Conservation (phyloP, 208 protist genomes). For the Endotrypanum monterogeii region DNA sequence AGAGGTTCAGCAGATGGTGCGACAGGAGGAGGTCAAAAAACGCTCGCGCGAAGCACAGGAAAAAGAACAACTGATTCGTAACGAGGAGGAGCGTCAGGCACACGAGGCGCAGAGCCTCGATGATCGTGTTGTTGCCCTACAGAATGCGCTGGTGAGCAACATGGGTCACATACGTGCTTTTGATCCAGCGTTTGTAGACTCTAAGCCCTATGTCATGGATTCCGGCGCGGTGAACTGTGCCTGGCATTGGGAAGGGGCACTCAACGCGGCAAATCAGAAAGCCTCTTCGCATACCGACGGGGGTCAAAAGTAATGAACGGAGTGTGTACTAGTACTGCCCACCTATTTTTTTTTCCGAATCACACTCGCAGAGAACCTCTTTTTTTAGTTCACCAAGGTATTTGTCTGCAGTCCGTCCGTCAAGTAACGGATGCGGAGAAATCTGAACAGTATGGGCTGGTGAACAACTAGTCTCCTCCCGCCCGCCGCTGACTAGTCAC, state of each 20-base stretch:
- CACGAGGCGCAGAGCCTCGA: slow-evolving; percentile 37
- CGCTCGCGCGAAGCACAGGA: slow-evolving; percentile 50
- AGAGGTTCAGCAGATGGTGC: slow-evolving; percentile 87
- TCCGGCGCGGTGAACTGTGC: slow-evolving; percentile 72
- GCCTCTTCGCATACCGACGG: background rate
- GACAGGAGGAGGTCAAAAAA: slow-evolving; percentile 55
- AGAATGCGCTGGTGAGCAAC: slow-evolving; percentile 64
- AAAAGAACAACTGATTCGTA: slow-evolving; percentile 23
- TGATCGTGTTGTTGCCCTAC: slow-evolving; percentile 64
- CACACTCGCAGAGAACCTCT: no score
- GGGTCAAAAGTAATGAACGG: background rate
- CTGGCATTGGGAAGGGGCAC: slow-evolving; percentile 57
- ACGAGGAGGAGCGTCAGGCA: slow-evolving; percentile 16
- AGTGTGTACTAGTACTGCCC: no score
- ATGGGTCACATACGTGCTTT: slow-evolving; percentile 67
- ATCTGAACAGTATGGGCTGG: no score
- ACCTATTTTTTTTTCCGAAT: no score
- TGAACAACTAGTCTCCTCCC: no score
- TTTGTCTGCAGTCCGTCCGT: no score
- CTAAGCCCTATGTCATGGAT: slow-evolving; percentile 70
- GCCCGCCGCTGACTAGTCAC: no score
- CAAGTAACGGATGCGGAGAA: no score
- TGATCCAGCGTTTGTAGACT: slow-evolving; percentile 57
- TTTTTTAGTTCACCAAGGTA: no score
- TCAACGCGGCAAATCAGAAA: background rate